Evolutionary conservation across 495 filamentous ascomycete genomes (phyloP), one percentile per base, ranked within the genome.

Genomic region (Letharia lupina): DNA sequence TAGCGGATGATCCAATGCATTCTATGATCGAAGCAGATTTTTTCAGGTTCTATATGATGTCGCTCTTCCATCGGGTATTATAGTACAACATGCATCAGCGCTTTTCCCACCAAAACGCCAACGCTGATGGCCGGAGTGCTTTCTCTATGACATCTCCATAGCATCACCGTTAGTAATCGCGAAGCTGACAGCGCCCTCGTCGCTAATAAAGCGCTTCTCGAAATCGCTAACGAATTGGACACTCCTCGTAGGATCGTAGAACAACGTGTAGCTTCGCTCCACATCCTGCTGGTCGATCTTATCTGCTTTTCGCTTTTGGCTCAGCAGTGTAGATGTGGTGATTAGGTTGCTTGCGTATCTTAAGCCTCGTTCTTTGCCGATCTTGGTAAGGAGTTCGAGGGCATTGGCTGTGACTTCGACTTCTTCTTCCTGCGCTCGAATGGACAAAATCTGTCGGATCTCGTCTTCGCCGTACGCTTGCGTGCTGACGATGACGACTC

Each of bases 321-420:
- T 80, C 62, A 97, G 81, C 18, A 98, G 83, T 73, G 91, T 84
- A 8, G 91, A 91, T 2, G 95, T 97, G 10, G 89, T 96, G 78
- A 99, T 96, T 31, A 98, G 86, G 72, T 98, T 96, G 78, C 91
- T 92, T 5, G 90, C 93, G 73, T 98, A 98, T 62, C 94, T 82
- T 23, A 98, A 82, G 41, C 93, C 93, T 10, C 91, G 87, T 76
- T 98, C 93, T 68, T 94, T 85, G 35, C 93, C 95, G 72, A 97
- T 93, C 79, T 97, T 97, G 59, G 93, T 94, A 31, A 98, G 82
- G 10, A 98, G 83, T 5, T 91, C 92, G 10, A 98, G 81, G 2
- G 95, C 93, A 74, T 97, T 90, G 4, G 91, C 81, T 2, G 89
- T 89, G 31, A 97, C 73, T 67, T 98, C 95, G 41, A 98, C 86